A percentile compares a stretch with the other conserved stretches of the same genome.
phyloP scores from a whole-genome alignment of 2,329 filamentous ascomycete species.

The Didymella exigua region DNA sequence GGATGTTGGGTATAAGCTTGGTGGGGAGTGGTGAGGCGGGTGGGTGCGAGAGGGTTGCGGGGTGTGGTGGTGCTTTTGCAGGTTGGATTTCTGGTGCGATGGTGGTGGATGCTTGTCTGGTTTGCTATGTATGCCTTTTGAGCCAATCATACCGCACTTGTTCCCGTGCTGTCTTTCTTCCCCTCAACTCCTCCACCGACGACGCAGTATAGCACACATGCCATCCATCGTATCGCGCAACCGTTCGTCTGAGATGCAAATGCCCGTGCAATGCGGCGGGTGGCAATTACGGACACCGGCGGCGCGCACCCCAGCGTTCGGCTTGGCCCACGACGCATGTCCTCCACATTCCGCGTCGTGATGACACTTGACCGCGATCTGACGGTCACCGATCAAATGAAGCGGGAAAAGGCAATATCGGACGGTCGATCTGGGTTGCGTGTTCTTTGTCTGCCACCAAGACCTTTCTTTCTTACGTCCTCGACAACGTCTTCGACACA shows the following conservation, averaged over 20 bases:
- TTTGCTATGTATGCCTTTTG: neutral
- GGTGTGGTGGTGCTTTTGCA: no score
- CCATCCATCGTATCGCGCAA: neutral
- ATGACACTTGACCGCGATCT: neutral
- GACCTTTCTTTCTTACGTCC: neutral
- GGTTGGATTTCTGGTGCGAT: no score
- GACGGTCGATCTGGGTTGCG: neutral
- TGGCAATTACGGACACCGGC: constrained; percentile 1
- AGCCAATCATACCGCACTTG: neutral
- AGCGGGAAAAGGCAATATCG: neutral
- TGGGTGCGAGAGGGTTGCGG: no score
- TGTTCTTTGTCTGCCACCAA: neutral
- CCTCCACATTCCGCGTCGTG: constrained; percentile 12
- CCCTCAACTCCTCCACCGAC: neutral
- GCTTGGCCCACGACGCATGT: neutral
- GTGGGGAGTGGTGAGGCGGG: constrained; percentile 58
- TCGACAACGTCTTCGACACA: neutral
- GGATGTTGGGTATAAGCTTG: constrained; percentile 58
- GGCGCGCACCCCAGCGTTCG: neutral
- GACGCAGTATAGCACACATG: neutral
- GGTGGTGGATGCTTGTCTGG: no score
- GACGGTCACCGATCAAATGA: neutral
- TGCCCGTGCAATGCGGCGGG: neutral
- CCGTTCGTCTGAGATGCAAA: neutral
- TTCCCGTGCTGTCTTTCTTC: neutral